phyloP scores from a whole-genome alignment of 257 asterid genomes.

The Rehmannia glutinosa region DNA sequence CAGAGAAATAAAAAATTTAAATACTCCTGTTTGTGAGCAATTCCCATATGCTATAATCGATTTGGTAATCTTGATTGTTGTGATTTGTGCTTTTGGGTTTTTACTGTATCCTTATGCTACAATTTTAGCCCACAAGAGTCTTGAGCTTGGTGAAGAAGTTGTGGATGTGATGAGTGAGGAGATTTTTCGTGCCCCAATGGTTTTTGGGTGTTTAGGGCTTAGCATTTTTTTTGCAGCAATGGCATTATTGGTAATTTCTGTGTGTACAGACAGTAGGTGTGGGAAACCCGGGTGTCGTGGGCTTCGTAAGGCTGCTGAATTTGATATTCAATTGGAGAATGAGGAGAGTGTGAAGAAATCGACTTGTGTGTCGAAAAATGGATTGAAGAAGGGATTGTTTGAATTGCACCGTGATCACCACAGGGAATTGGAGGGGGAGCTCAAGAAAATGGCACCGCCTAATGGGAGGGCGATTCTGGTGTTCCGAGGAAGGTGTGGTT shows the following conservation, averaged over 20 bases:
- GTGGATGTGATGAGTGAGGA: slow-evolving; percentile 56
- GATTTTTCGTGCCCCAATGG: slow-evolving; percentile 59
- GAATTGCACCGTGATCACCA: slow-evolving; percentile 80
- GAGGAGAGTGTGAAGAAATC: slow-evolving; percentile 64
- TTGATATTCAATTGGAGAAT: slow-evolving; percentile 84
- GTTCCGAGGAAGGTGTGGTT: slow-evolving; percentile 89
- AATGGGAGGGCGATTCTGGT: slow-evolving; percentile 91
- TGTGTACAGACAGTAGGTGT: slow-evolving; percentile 58
- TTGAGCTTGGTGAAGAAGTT: slow-evolving; percentile 47
- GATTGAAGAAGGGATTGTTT: slow-evolving; percentile 57
- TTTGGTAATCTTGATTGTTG: slow-evolving; percentile 68
- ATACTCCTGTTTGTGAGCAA: slow-evolving; percentile 50
- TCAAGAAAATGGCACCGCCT: slow-evolving; percentile 90
- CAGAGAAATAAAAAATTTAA: slow-evolving; percentile 34
- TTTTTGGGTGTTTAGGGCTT: slow-evolving; percentile 82
- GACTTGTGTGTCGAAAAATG: slow-evolving; percentile 17
- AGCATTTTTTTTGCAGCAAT: slow-evolving; percentile 54
- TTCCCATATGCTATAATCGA: slow-evolving; percentile 70
- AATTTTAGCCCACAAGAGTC: slow-evolving; percentile 29
- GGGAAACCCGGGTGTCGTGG: slow-evolving; percentile 79
- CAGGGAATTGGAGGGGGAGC: slow-evolving; percentile 85
- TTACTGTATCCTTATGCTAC: slow-evolving; percentile 59
- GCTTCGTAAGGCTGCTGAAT: slow-evolving; percentile 77
- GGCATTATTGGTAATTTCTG: slow-evolving; percentile 52
- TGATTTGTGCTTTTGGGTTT: slow-evolving; percentile 60